Conservation (phyloP, 352 stramenopile species). For the Pythium coloratum region DNA sequence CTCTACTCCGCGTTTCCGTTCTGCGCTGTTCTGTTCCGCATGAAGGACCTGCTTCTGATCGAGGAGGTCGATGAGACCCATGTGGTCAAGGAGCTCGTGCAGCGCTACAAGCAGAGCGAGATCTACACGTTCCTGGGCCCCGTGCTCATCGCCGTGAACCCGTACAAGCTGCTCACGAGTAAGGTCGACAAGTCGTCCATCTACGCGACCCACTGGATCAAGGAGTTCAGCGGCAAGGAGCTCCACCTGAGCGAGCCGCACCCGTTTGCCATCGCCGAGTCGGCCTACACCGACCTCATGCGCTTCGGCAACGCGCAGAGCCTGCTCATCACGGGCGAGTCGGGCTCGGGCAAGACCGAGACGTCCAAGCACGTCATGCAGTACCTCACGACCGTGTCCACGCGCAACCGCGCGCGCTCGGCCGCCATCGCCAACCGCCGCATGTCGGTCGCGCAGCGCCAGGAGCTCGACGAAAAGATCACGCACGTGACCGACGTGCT, state of each 20-base stretch:
- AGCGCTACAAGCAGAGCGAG: conserved; percentile 76
- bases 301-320: conserved; percentile 83
- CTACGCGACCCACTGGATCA: conserved; percentile 77
- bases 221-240: conserved; percentile 79
- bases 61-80: conserved; percentile 74
- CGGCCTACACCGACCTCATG: conserved; percentile 90
- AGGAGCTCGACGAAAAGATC: conserved; percentile 72
- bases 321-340: conserved; percentile 85
- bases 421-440: conserved; percentile 73
- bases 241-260: conserved; percentile 82
- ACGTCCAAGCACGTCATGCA: conserved; percentile 97
- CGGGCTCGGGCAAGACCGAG: conserved; percentile 92
- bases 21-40: conserved; percentile 13
- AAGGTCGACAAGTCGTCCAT: conserved; percentile 66
- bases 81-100: conserved; percentile 74
- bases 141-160: conserved; percentile 90
- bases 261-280: conserved; percentile 84
- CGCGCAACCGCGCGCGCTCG: conserved; percentile 61
- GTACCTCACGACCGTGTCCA: conserved; percentile 90
- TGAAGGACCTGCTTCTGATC: conserved; percentile 81
- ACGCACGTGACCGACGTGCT: conserved; percentile 72
- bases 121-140: conserved; percentile 92
- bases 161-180: conserved; percentile 83
- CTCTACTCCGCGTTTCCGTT: not conserved
- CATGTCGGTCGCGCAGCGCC: conserved; percentile 76